A percentile compares a stretch with the other conserved stretches of the same genome.
Conservation (phyloP, 139 green algal genomes). For the Ulvella scutata region DNA sequence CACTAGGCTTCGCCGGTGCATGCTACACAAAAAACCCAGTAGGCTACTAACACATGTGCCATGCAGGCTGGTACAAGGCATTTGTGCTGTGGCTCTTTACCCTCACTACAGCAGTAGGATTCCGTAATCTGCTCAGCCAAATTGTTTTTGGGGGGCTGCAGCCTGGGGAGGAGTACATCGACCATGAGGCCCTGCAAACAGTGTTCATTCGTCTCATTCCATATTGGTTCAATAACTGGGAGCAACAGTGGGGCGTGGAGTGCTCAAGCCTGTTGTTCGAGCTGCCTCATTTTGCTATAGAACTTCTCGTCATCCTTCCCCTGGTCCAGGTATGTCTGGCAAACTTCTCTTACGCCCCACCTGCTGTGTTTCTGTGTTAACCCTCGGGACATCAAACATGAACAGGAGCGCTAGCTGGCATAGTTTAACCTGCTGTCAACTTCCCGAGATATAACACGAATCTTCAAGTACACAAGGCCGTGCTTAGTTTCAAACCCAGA, state of each 20-base stretch:
- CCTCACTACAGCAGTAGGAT: conserved; percentile 33
- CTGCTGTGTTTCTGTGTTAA: no score
- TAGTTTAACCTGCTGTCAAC: no score
- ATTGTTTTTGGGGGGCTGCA: conserved; percentile 47
- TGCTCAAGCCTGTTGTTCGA: conserved; percentile 53
- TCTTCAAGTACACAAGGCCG: no score
- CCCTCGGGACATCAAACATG: neutral
- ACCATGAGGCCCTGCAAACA: conserved; percentile 55
- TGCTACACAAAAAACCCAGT: no score
- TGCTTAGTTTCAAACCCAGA: no score
- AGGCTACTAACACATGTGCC: no score
- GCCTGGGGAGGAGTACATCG: conserved; percentile 66
- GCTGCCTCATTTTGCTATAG: conserved; percentile 73
- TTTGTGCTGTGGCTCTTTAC: conserved; percentile 52
- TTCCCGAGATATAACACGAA: no score
- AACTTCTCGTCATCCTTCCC: conserved; percentile 72
- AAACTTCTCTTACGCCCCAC: no score
- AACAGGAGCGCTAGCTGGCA: neutral
- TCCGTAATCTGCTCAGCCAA: conserved; percentile 40
- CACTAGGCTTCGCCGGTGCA: no score
- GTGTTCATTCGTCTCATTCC: conserved; percentile 72
- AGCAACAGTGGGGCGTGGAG: conserved; percentile 49
- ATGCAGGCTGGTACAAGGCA: conserved; percentile 38
- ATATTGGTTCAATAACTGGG: conserved; percentile 82
- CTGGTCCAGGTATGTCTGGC: conserved; percentile 32